phyloP scores from a whole-genome alignment of 2,329 filamentous ascomycete genomes.

The Arthroderma uncinatum region DNA sequence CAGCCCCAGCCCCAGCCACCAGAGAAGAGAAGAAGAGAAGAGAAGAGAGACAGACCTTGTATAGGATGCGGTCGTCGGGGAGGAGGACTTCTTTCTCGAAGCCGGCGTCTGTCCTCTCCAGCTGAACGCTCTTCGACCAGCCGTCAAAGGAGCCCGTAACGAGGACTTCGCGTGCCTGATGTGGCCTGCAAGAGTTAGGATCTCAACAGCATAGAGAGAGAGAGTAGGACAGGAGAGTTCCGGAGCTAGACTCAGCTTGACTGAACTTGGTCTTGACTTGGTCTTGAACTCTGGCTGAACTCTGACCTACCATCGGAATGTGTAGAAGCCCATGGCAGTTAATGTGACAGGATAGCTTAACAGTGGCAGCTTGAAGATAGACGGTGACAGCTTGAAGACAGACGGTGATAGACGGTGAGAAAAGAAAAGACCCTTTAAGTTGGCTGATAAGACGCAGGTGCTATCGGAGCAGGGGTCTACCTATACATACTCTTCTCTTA shows the following conservation, averaged over 20 bases:
- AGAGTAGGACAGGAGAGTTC: too few species aligned
- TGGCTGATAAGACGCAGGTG: background rate
- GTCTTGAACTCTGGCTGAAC: background rate
- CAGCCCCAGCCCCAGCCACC: background rate
- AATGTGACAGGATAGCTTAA: background rate
- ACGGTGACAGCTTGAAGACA: background rate
- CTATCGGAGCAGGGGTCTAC: too few species aligned
- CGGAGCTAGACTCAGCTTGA: too few species aligned
- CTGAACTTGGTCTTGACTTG: too few species aligned
- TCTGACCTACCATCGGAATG: conserved; percentile 1
- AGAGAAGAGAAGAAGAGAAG: background rate
- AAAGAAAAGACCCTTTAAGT: background rate
- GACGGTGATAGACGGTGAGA: background rate
- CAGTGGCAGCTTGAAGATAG: too few species aligned
- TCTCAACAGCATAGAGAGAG: background rate
- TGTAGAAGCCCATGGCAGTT: conserved; percentile 1
- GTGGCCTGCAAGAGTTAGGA: conserved; percentile 50
- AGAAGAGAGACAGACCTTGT: conserved; percentile 60
- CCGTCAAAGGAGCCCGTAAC: conserved; percentile 94
- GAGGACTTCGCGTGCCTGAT: conserved; percentile 74
- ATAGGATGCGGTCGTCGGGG: conserved; percentile 62
- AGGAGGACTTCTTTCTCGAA: conserved; percentile 77
- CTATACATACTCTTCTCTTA: too few species aligned
- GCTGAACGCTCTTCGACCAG: conserved; percentile 77
- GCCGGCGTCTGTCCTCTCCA: conserved; percentile 57